Base-by-base conservation (phyloP, 2,329 filamentous ascomycete genomes). In the Colletotrichum musicola region DNA sequence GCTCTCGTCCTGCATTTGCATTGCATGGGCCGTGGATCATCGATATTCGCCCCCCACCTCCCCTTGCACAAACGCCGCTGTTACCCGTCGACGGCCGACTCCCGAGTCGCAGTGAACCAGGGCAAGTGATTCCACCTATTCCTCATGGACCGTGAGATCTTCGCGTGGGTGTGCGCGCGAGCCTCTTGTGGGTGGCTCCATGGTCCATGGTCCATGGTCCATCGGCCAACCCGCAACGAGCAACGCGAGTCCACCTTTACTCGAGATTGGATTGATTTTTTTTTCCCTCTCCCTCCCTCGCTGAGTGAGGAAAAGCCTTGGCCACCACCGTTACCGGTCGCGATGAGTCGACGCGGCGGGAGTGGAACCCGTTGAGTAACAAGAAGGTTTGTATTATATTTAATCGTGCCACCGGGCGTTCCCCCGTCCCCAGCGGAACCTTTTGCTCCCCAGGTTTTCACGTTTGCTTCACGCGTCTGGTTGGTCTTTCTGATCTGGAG, bases 301-400 rank as follows among this genome's bases (percentile, higher is more conserved):
- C 10, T 35, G 30, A 35, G 30, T 35, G 30, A 35, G 30, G 30
- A 35, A 10, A 35, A 35, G 30, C 30, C 30, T 35, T 35, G 30
- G 30, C 30, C 30, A 40, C 53, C 64, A 64, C 64, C 60, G 60
- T 64, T 58, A 57, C 64, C 54, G 46, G 60, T 64, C 46, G 64
- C 61, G 64, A 68, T 68, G 61, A 68, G 61, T 68, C 64, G 61
- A 64, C 64, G 61, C 61, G 27, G 40, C 10, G 30, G 30, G 7
- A 59, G 64, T 68, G 64, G 64, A 64, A 68, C 65, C 61, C 6
- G 64, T 64, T 47, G 61, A 30, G 60, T 64, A 67, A 67, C 50
- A 67, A 42, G 40, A 42, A 63, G 55, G 53, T 53, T 54, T 47
- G 46, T 54, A 50, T 64, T 59, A 46, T 68, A 64, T 64, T 68